Evolutionary conservation across 495 filamentous ascomycete genomes (phyloP).

Genomic region (Tuber calosporum): DNA sequence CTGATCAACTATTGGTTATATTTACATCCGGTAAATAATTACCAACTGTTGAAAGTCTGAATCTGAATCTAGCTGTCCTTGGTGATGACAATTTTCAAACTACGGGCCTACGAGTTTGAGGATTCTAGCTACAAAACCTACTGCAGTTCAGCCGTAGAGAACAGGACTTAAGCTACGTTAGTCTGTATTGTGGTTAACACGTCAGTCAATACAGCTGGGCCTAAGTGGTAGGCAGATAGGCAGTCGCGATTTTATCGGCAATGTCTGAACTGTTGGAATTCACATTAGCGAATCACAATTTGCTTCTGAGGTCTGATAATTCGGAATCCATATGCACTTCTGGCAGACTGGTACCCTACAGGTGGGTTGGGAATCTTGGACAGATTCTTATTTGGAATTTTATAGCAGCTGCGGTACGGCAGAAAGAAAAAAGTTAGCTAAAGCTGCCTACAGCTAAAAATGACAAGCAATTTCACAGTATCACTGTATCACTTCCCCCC

Average conservation of each 20-base stretch:
- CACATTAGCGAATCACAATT: not conserved
- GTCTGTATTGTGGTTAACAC: not conserved
- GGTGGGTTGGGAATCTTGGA: not conserved
- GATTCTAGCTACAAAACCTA: too few relatives aligned
- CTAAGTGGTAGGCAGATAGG: not conserved
- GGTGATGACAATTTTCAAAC: too few relatives aligned
- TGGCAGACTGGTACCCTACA: not conserved
- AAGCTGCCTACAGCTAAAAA: not conserved
- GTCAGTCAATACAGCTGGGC: not conserved
- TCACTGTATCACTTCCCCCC: not conserved
- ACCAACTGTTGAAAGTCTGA: too few relatives aligned
- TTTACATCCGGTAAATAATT: too few relatives aligned
- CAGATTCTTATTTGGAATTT: not conserved
- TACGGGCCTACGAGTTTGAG: too few relatives aligned
- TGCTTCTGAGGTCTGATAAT: not conserved
- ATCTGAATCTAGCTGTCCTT: too few relatives aligned
- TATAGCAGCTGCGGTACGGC: not conserved
- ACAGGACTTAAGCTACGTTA: not conserved
- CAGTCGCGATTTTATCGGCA: not conserved
- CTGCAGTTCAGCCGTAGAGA: too few relatives aligned
- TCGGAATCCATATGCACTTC: not conserved
- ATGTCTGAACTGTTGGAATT: not conserved
- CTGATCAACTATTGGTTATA: too few relatives aligned
- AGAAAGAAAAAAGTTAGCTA: not conserved
- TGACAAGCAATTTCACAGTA: not conserved